These are phyloP conservation scores for Diplodia scrobiculata DNA, from an alignment of 2,329 filamentous ascomycete genomes.

Conservation along the genomic window DNA sequence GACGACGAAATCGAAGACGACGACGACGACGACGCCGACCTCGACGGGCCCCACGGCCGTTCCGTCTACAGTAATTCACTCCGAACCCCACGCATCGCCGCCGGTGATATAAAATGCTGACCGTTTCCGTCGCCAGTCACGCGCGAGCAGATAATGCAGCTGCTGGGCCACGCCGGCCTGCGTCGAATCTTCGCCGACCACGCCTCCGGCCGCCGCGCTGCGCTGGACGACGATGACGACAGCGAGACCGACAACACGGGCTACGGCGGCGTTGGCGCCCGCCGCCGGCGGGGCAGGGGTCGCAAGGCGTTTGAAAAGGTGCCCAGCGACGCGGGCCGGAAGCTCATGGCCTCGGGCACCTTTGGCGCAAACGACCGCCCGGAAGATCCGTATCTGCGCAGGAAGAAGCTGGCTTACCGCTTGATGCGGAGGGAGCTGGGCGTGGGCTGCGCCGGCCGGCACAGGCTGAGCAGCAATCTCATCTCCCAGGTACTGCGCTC, in stretches of 20 bases:
- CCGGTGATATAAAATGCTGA: constrained; percentile 18
- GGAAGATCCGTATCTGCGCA: constrained; percentile 59
- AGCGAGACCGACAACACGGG: constrained; percentile 44
- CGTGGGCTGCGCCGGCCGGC: constrained; percentile 60
- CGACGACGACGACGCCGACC: constrained; percentile 41
- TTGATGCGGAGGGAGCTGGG: constrained; percentile 83
- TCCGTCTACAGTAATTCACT: constrained; percentile 32
- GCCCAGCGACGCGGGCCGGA: constrained; percentile 73
- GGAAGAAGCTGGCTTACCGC: constrained; percentile 63
- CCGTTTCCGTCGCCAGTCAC: constrained; percentile 43
- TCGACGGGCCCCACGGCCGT: constrained; percentile 37
- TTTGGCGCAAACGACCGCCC: constrained; percentile 70
- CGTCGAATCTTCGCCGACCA: constrained; percentile 54
- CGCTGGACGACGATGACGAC: constrained; percentile 44
- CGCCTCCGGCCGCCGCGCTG: constrained; percentile 33
- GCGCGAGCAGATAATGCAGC: constrained; percentile 55
- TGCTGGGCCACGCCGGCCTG: constrained; percentile 58
- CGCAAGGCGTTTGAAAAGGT: constrained; percentile 71
- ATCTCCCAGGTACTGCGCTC: constrained; percentile 63
- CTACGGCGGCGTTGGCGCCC: constrained; percentile 40
- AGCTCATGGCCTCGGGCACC: constrained; percentile 77
- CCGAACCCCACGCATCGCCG: constrained; percentile 18
- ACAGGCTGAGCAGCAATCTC: constrained; percentile 64
- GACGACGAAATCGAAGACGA: constrained; percentile 31
- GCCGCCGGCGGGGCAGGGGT: constrained; percentile 52